These are phyloP conservation scores for Sporothrix sp. DNA, from an alignment of 2,329 filamentous ascomycete genomes.

Conservation along the genomic window DNA sequence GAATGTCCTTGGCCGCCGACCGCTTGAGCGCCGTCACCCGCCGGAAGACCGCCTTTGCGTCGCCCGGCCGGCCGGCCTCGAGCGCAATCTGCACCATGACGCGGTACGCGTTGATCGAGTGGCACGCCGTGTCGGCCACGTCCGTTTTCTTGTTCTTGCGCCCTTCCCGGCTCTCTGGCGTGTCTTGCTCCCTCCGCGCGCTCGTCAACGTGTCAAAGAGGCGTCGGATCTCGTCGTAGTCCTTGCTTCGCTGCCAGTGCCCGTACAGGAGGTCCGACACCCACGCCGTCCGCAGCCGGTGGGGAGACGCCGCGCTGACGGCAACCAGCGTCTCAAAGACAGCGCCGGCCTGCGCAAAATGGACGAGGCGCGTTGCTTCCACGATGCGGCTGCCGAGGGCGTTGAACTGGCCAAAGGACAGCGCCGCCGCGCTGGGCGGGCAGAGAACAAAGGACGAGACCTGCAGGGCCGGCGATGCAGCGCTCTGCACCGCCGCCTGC, in stretches of 20 bases:
- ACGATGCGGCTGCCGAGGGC: slow-evolving; percentile 25
- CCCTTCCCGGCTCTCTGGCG: no score
- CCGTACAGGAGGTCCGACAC: slow-evolving; percentile 28
- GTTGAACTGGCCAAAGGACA: no score
- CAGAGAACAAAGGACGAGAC: slow-evolving; percentile 27
- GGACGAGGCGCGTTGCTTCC: slow-evolving; percentile 23
- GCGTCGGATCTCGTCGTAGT: slow-evolving; percentile 20
- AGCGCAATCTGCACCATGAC: slow-evolving; percentile 33
- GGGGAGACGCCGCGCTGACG: slow-evolving; percentile 16
- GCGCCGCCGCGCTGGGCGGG: slow-evolving; percentile 20
- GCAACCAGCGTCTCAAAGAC: slow-evolving; percentile 24
- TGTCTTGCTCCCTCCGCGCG: no score
- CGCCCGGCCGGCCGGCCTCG: slow-evolving; percentile 24
- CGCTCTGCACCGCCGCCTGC: slow-evolving; percentile 21
- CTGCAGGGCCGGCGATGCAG: slow-evolving; percentile 21
- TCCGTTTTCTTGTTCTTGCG: no score
- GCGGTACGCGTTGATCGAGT: slow-evolving; percentile 27
- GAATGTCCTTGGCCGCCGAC: slow-evolving; percentile 23
- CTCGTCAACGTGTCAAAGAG: slow-evolving; percentile 22
- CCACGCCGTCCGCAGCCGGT: slow-evolving; percentile 27
- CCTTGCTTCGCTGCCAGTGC: slow-evolving; percentile 25
- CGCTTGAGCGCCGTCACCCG: slow-evolving; percentile 22
- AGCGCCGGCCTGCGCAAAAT: slow-evolving; percentile 21
- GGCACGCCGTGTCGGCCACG: slow-evolving; percentile 17
- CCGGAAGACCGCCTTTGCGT: slow-evolving; percentile 25